Percentiles rank a stretch among this genome's conserved stretches.
phyloP scores from a whole-genome alignment of 441 rosid genomes.

The Macaranga tanarius region DNA sequence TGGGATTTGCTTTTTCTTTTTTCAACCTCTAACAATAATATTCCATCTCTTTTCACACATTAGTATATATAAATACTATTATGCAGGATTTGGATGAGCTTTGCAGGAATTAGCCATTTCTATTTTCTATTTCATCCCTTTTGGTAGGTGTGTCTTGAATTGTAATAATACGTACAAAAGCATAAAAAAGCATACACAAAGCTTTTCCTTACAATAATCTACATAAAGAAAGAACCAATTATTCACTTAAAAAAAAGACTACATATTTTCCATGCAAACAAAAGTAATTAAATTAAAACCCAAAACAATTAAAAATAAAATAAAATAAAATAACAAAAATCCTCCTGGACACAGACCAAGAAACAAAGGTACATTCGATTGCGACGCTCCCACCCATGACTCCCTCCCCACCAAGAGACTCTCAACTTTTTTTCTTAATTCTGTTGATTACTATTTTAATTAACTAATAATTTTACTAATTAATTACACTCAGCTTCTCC shows the following conservation, averaged over 20 bases:
- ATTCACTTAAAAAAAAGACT: not conserved
- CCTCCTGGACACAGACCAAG: slow-evolving; percentile 35
- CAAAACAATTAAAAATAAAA: not conserved
- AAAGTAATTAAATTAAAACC: no score
- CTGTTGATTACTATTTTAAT: slow-evolving; percentile 15
- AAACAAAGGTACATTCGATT: slow-evolving; percentile 67
- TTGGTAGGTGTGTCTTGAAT: not conserved
- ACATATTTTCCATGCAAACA: slow-evolving; percentile 27
- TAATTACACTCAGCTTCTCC: slow-evolving; percentile 30
- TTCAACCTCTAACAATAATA: not conserved
- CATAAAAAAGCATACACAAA: not conserved
- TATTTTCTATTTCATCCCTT: not conserved
- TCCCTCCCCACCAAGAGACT: slow-evolving; percentile 43
- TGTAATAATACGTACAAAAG: not conserved
- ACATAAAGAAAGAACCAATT: slow-evolving; percentile 7
- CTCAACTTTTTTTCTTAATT: slow-evolving; percentile 25
- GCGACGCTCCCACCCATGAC: slow-evolving; percentile 67
- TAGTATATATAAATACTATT: not conserved
- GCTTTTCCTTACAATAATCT: slow-evolving; percentile 14
- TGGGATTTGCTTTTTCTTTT: slow-evolving; percentile 4
- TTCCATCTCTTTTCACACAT: slow-evolving; percentile 9
- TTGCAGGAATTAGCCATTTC: not conserved
- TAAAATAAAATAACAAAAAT: slow-evolving; percentile 18
- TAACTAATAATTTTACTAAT: not conserved
- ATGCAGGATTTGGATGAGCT: not conserved